These are phyloP conservation scores for Erysimum cheiri DNA, from an alignment of 441 rosid genomes.

Conservation along the genomic window DNA sequence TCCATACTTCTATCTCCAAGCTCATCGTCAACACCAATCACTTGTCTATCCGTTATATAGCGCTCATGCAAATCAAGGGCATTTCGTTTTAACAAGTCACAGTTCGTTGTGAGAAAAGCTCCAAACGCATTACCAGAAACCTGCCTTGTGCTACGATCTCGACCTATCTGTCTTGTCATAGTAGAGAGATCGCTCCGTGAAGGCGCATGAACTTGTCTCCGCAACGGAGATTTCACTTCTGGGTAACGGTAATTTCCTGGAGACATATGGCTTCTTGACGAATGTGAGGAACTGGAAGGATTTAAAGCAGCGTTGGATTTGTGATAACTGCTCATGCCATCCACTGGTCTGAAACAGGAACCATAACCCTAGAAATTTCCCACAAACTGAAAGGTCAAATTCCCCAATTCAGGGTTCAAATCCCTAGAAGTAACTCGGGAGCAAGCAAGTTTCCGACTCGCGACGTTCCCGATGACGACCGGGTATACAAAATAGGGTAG, in stretches of 20 bases:
- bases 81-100: constrained; percentile 40
- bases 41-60: constrained; percentile 45
- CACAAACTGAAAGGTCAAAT: constrained; percentile 30
- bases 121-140: constrained; percentile 50
- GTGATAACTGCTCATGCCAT: constrained; percentile 55
- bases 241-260: constrained; percentile 70
- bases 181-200: constrained; percentile 55
- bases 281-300: constrained; percentile 42
- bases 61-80: constrained; percentile 50
- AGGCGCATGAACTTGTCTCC: constrained; percentile 81
- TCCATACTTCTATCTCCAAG: constrained; percentile 52
- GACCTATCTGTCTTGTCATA: constrained; percentile 27
- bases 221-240: constrained; percentile 50
- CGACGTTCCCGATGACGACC: constrained; percentile 35
- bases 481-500: background rate
- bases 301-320: constrained; percentile 56
- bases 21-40: constrained; percentile 58
- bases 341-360: constrained; percentile 46
- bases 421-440: constrained; percentile 14
- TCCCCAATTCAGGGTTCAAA: constrained; percentile 24
- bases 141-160: constrained; percentile 36
- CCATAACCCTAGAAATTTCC: constrained; percentile 42
- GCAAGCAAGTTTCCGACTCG: constrained; percentile 18
- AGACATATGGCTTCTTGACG: constrained; percentile 49
- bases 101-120: constrained; percentile 36